phyloP scores from a whole-genome alignment of 2,329 filamentous ascomycete species.

The Coleophoma cylindrospora region DNA sequence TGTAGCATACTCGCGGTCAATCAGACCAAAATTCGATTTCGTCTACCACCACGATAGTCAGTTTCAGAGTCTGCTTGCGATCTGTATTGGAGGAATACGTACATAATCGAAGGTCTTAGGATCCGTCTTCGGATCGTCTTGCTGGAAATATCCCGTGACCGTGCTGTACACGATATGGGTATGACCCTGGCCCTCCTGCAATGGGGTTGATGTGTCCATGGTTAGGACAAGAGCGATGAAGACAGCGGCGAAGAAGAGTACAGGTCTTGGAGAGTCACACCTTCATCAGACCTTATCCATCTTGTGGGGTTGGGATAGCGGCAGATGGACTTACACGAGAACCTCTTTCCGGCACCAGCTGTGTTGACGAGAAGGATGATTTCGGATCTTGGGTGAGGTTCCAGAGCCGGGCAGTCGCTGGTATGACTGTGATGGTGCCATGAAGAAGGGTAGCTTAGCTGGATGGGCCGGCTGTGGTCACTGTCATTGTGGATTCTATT shows the following conservation, averaged over 20 bases:
- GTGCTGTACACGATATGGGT: constrained; percentile 50
- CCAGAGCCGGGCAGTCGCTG: too few relatives aligned
- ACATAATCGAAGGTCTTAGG: constrained; percentile 58
- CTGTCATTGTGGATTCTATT: too few relatives aligned
- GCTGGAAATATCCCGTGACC: constrained; percentile 54
- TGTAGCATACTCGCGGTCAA: constrained; percentile 54
- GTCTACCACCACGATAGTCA: constrained; percentile 33
- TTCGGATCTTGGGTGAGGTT: too few relatives aligned
- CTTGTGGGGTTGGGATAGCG: too few relatives aligned
- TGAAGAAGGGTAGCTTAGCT: too few relatives aligned
- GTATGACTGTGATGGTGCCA: too few relatives aligned
- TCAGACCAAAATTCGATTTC: constrained; percentile 54
- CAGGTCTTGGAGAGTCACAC: constrained; percentile 8
- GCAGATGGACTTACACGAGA: too few relatives aligned
- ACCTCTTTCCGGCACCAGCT: too few relatives aligned
- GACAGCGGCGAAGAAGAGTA: constrained; percentile 18
- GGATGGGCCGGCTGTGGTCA: too few relatives aligned
- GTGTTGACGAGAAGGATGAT: too few relatives aligned
- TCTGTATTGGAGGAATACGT: constrained; percentile 16
- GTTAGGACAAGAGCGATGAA: constrained; percentile 16
- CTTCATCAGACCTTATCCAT: too few relatives aligned
- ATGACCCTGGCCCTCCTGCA: neutral
- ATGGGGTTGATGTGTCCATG: constrained; percentile 15
- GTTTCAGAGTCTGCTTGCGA: neutral
- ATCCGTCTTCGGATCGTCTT: constrained; percentile 52